phyloP scores from a whole-genome alignment of 1,284 basidiomycete genomes.

The Boletellus dicymbophilus region DNA sequence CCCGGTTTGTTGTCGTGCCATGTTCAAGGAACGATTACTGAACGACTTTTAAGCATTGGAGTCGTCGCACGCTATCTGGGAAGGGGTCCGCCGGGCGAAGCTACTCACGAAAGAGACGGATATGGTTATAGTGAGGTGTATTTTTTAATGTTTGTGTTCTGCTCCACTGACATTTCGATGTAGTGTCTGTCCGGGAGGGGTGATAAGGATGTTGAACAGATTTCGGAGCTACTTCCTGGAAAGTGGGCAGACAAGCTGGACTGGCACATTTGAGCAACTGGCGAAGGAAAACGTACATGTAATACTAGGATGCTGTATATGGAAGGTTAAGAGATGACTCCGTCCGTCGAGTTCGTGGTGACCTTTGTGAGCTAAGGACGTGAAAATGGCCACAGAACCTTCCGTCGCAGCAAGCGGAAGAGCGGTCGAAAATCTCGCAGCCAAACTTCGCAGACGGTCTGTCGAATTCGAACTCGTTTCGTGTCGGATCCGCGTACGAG shows the following conservation, averaged over 20 bases:
- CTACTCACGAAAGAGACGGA: slow-evolving; percentile 83
- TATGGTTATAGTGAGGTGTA: slow-evolving; percentile 84
- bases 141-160: not conserved
- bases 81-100: slow-evolving; percentile 84
- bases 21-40: slow-evolving; percentile 7
- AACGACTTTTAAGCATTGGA: slow-evolving; percentile 70
- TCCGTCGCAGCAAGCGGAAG: slow-evolving; percentile 44
- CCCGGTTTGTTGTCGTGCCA: slow-evolving; percentile 61
- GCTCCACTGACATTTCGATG: slow-evolving; percentile 9
- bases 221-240: slow-evolving; percentile 77
- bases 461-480: slow-evolving; percentile 31
- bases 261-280: slow-evolving; percentile 61
- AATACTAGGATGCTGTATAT: slow-evolving; percentile 11
- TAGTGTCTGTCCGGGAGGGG: slow-evolving; percentile 90
- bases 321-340: slow-evolving; percentile 21
- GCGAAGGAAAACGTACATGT: not conserved
- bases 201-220: slow-evolving; percentile 95
- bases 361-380: not conserved
- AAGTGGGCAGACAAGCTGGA: slow-evolving; percentile 90
- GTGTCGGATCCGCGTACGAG: not conserved
- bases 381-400: slow-evolving; percentile 43
- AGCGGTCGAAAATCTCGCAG: slow-evolving; percentile 66
- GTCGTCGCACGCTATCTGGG: slow-evolving; percentile 96
- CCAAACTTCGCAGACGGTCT: slow-evolving; percentile 68
- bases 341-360: not conserved